Evolutionary conservation across 805 yeast genomes (phyloP), one percentile per base, ranked within the genome.

Genomic region (Scheffersomyces amazonensis): DNA sequence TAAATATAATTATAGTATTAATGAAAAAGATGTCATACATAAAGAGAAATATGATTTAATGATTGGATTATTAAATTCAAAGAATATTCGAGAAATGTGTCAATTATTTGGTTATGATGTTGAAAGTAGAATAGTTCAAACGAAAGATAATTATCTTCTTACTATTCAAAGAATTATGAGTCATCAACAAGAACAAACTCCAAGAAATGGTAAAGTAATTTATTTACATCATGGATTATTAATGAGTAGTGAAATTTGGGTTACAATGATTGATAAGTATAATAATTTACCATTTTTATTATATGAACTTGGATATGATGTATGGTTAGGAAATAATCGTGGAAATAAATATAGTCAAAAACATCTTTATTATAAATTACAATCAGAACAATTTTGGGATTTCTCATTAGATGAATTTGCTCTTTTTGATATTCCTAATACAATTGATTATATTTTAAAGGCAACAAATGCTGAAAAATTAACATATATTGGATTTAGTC

Each of bases 351-450:
- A 91, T 64, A 83, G 95, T 3, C 81, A 83, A 42, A 89, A 89
- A 50, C 96, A 91, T 60, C 35, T 57, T 13, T 40, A 32, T 30
- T 50, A 50, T 37, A 56, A 62, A 16, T 52, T 70, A 12, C 53
- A 59, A 24, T 63, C 66, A 3, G 62, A 62, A 16, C 66, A 69
- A 40, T 91, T 88, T 59, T 90, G 98, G 98, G 81, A 89, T 61
- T 90, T 88, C 54, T 81, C 91, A 24, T 67, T 90, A 33, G 97
- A 91, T 61, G 96, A 90, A 58, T 87, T 90, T 68, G 96, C 97
- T 0, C 66, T 86, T 44, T 86, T 79, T 55, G 98, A 90, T 58
- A 87, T 91, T 31, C 97, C 97, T 2, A 80, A 84, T 53, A 73
- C 87, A 4, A 78, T 91, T 23, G 82, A 85, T 52, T 86, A 83